Evolutionary conservation across 1,139 yeast species (phyloP).

Genomic region (Yamadazyma conglobata): DNA sequence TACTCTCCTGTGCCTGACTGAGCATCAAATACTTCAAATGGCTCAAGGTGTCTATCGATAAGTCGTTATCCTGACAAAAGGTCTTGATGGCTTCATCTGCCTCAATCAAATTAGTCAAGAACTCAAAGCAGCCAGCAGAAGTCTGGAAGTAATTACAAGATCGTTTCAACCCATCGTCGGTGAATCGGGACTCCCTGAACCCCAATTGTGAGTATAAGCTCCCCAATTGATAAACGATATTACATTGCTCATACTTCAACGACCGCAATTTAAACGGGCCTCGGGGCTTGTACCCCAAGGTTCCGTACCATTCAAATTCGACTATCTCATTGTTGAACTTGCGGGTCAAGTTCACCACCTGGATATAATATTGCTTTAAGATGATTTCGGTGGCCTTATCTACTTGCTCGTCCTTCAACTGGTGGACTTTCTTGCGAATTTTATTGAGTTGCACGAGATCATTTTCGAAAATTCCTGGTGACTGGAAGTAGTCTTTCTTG

Average conservation of each 20-base stretch:
- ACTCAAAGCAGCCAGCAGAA: slow-evolving; percentile 67
- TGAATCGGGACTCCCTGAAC: slow-evolving; percentile 34
- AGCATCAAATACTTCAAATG: slow-evolving; percentile 47
- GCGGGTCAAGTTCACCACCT: slow-evolving; percentile 24
- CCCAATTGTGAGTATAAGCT: slow-evolving; percentile 61
- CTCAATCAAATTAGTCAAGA: slow-evolving; percentile 22
- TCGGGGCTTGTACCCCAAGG: slow-evolving; percentile 51
- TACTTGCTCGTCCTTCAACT: slow-evolving; percentile 20
- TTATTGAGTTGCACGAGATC: slow-evolving; percentile 46
- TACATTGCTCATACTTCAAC: slow-evolving; percentile 54
- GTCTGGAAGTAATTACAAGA: slow-evolving; percentile 64
- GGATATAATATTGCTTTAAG: slow-evolving; percentile 30
- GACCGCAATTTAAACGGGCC: slow-evolving; percentile 43
- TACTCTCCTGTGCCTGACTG: slow-evolving; percentile 86
- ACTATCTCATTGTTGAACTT: slow-evolving; percentile 44
- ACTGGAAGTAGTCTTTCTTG: slow-evolving; percentile 60
- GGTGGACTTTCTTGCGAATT: slow-evolving; percentile 22
- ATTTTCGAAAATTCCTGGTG: slow-evolving; percentile 51
- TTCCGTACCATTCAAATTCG: slow-evolving; percentile 70
- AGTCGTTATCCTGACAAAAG: slow-evolving; percentile 18
- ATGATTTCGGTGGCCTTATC: slow-evolving; percentile 16
- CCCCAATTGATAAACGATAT: slow-evolving; percentile 67
- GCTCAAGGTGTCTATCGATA: slow-evolving; percentile 24
- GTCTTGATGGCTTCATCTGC: slow-evolving; percentile 9
- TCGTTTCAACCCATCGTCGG: slow-evolving; percentile 56